Base-by-base conservation (phyloP, 768 basidiomycete species). In the Trichaptum fuscoviolaceum region DNA sequence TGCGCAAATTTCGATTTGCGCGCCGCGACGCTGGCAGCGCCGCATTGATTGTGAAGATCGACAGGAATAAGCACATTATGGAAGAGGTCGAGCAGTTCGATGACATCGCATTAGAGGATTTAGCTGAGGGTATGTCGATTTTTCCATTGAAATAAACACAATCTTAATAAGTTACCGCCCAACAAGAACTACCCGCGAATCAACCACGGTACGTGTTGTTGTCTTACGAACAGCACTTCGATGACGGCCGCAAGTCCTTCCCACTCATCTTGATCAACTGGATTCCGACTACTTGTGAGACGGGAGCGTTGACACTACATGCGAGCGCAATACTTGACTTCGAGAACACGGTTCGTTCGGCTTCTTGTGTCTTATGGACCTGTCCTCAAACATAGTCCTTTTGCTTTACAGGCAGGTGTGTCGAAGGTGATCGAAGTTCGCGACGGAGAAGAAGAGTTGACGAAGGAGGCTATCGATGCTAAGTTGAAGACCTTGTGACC, bases 241-340 rank as follows among this genome's bases (percentile, higher is more conserved):
- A 74, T 9, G 95, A 96, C 72, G 95, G 94, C 2, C 82, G 95
- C 61, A 91, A 82, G 67, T 95, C 92, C 0, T 92, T 89, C 70
- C 95, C 95, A 1, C 80, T 97, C 12, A 87, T 93, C 15, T 81
- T 96, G 61, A 79, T 97, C 75, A 95, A 96, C 79, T 97, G 95
- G 95, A 85, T 86, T 26, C 95, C 94, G 20, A 82, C 79, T 2
- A 82, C 87, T 8, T 89, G 87, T 71, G 93, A 95, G 74, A 93
- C 85, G 34, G 84, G 86, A 27, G 79, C 93, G 70, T 76, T 84
- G 72, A 93, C 93, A 5, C 81, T 96, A 6, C 92, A 97, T 71
- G 94, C 94, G 2, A 93, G 91, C 69, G 90, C 89, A 36, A 79
- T 92, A 57, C 73, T 92, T 63, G 84, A 89, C 69, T 96, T 97